Evolutionary conservation across 2,329 filamentous ascomycete species (phyloP), one percentile per base, ranked within the genome.

Genomic region (Hirsutella thompsonii): DNA sequence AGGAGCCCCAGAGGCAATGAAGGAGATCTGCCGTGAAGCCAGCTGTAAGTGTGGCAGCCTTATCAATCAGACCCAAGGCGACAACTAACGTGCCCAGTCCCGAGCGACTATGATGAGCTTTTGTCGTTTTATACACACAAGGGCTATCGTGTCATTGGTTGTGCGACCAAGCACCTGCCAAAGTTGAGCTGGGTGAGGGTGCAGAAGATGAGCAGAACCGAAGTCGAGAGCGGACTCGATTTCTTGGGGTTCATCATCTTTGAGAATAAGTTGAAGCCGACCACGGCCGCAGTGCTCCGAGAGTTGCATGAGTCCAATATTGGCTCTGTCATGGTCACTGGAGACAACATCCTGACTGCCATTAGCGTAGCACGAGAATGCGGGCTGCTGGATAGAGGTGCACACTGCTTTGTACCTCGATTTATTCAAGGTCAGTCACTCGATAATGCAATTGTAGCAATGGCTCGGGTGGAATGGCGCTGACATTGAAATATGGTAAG

Each of bases 241-340:
- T 96, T 98, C 55, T 74, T 89, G 29, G 92, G 92, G 5, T 98
- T 98, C 63, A 96, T 98, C 55, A 82, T 98, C 41, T 98, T 98
- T 52, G 92, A 98, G 63, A 98, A 98, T 65, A 98, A 98, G 63
- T 67, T 98, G 46, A 98, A 98, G 60, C 81, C 85, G 2, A 88
- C 77, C 18, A 95, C 90, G 0, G 74, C 84, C 2, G 74, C 72
- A 2, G 83, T 95, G 28, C 76, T 98, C 20, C 74, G 83, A 42
- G 89, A 96, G 61, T 72, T 98, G 3, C 72, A 77, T 26, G 70
- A 81, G 40, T 90, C 93, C 8, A 83, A 83, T 42, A 94, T 98
- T 49, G 78, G 86, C 29, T 82, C 83, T 21, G 79, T 94, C 39
- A 98, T 98, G 92, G 93, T 93, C 47, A 98, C 92, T 0, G 92